These are phyloP conservation scores for Kwoniella sp. DNA, from an alignment of 768 basidiomycete genomes.

Conservation along the genomic window DNA sequence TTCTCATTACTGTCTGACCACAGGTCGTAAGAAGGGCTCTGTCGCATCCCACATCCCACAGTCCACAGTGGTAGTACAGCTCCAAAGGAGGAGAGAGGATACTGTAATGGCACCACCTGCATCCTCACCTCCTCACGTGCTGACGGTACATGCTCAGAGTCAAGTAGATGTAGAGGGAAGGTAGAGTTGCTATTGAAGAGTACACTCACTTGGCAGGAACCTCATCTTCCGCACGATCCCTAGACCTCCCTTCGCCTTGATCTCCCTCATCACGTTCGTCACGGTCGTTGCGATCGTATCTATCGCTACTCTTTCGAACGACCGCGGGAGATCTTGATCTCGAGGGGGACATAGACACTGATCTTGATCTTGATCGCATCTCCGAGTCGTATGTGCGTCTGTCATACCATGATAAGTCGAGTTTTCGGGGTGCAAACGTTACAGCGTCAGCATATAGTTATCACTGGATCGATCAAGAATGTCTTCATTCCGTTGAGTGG, in stretches of 20 bases:
- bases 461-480: too few relatives aligned
- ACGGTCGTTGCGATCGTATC: not conserved
- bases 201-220: slow-evolving; percentile 38
- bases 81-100: not conserved
- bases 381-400: slow-evolving; percentile 7
- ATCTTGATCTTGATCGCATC: slow-evolving; percentile 19
- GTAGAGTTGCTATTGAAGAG: not conserved
- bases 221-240: slow-evolving; percentile 33
- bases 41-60: too few relatives aligned
- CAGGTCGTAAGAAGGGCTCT: too few relatives aligned
- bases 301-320: not conserved
- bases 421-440: not conserved
- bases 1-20: too few relatives aligned
- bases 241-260: too few relatives aligned
- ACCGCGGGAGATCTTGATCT: slow-evolving; percentile 6
- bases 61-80: not conserved
- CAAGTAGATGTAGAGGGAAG: not conserved
- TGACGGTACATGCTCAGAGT: not conserved
- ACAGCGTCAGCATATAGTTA: not conserved
- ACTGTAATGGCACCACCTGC: too few relatives aligned
- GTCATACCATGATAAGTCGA: not conserved
- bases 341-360: slow-evolving; percentile 10
- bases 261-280: too few relatives aligned
- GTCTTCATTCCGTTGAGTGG: too few relatives aligned
- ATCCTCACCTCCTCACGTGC: too few relatives aligned